phyloP scores from a whole-genome alignment of 192 early-diverging fungal genomes.

The Gaertneriomyces sp. region DNA sequence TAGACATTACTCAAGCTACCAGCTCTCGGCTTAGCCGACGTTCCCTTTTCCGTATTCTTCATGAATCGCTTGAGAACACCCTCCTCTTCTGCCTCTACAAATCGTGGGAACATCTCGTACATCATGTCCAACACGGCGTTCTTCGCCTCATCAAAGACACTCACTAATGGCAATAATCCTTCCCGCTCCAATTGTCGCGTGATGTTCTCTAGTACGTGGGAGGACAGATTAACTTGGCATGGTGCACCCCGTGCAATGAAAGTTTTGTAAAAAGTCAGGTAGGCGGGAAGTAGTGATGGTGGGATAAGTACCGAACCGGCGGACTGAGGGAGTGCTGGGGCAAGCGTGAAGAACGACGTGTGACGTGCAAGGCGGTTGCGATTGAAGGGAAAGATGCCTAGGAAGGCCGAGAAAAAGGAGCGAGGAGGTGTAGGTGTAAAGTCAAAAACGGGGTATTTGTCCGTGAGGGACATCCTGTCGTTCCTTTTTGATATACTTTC shows the following conservation, averaged over 20 bases:
- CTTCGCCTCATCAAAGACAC: slow-evolving; percentile 31
- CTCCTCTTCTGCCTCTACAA: slow-evolving; percentile 22
- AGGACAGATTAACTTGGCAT: slow-evolving; percentile 15
- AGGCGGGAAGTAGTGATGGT: slow-evolving; percentile 15
- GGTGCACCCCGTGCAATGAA: slow-evolving; percentile 25
- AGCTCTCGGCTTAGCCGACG: background rate
- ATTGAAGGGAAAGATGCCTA: background rate
- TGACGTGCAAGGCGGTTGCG: background rate
- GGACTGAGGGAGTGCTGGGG: slow-evolving; percentile 14
- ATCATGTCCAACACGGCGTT: slow-evolving; percentile 25
- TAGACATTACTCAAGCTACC: too few species aligned
- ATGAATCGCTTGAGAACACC: slow-evolving; percentile 20
- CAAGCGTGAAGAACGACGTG: slow-evolving; percentile 12
- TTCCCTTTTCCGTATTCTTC: background rate
- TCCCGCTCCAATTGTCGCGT: slow-evolving; percentile 18
- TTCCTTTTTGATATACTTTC: too few species aligned
- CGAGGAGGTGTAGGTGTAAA: slow-evolving; percentile 2
- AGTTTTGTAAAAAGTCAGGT: slow-evolving; percentile 18
- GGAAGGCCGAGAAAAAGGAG: background rate
- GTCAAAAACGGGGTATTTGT: slow-evolving; percentile 28
- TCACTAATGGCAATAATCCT: slow-evolving; percentile 19
- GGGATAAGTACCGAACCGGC: slow-evolving; percentile 21
- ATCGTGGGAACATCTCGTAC: slow-evolving; percentile 25
- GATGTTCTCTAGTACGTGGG: slow-evolving; percentile 24
- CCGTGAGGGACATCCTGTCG: background rate